Evolutionary conservation across 495 filamentous ascomycete genomes (phyloP).

Genomic region (Penicillium parvum): DNA sequence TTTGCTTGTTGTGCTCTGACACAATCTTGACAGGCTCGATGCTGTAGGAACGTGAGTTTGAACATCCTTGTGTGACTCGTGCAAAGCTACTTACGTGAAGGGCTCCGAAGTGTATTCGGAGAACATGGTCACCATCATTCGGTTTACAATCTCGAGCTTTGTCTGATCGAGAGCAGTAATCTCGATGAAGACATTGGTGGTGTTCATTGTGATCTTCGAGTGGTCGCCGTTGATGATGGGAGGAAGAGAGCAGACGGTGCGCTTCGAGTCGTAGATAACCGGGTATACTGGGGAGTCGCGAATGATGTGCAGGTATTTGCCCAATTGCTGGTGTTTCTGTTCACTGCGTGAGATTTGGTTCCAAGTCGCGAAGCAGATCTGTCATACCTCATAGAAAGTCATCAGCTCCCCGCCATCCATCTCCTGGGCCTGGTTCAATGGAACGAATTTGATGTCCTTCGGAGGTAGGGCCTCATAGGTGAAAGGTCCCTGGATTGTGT

Average conservation of each 20-base stretch:
- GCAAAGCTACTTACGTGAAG: conserved; percentile 58
- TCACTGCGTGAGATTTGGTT: background rate
- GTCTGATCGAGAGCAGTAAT: conserved; percentile 96
- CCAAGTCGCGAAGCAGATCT: background rate
- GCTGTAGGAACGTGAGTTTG: conserved; percentile 22
- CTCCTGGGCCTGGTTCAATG: conserved; percentile 82
- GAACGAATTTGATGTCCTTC: conserved; percentile 86
- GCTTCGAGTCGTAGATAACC: conserved; percentile 89
- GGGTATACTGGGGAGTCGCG: conserved; percentile 90
- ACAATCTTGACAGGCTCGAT: conserved; percentile 89
- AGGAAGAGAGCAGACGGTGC: conserved; percentile 85
- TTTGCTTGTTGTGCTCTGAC: conserved; percentile 84
- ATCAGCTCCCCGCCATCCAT: conserved; percentile 90
- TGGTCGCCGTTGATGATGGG: conserved; percentile 97
- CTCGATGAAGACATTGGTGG: conserved; percentile 92
- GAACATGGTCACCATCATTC: conserved; percentile 97
- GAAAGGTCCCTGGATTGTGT: conserved; percentile 91
- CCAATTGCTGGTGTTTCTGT: conserved; percentile 76
- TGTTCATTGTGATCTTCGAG: conserved; percentile 89
- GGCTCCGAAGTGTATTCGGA: conserved; percentile 80
- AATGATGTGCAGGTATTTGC: conserved; percentile 86
- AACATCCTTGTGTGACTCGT: background rate
- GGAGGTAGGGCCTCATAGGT: conserved; percentile 90
- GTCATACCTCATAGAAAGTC: conserved; percentile 76
- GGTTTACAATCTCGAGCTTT: conserved; percentile 92